Conservation (phyloP, 495 filamentous ascomycete species). For the Trichoderma orchidacearum region DNA sequence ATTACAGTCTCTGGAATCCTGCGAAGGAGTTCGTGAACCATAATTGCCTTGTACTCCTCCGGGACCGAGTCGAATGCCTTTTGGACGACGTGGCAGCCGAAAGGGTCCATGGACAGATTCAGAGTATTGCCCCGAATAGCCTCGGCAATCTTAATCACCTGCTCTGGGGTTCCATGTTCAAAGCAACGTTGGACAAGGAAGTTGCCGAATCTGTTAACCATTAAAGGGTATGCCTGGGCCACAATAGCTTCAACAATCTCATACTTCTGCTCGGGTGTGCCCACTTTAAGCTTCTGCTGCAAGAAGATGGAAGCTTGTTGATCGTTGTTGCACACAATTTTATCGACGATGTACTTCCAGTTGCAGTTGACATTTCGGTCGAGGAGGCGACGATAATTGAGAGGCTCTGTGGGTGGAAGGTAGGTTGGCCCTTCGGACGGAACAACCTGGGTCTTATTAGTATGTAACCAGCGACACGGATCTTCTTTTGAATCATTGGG, state of each 20-base stretch:
- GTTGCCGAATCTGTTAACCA: constrained; percentile 98
- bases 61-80: constrained; percentile 97
- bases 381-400: constrained; percentile 90
- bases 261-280: constrained; percentile 87
- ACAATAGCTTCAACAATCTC: constrained; percentile 96
- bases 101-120: constrained; percentile 92
- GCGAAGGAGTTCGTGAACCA: constrained; percentile 93
- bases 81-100: constrained; percentile 96
- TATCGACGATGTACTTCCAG: constrained; percentile 99
- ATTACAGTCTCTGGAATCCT: constrained; percentile 96
- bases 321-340: constrained; percentile 98
- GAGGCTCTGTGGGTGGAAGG: constrained; percentile 75
- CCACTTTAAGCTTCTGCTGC: constrained; percentile 97
- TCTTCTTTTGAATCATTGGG: constrained; percentile 7
- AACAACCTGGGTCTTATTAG: constrained; percentile 16
- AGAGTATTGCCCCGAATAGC: constrained; percentile 91
- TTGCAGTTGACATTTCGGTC: constrained; percentile 96
- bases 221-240: constrained; percentile 85
- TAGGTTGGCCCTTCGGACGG: constrained; percentile 59
- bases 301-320: constrained; percentile 98
- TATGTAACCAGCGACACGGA: constrained; percentile 3
- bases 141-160: constrained; percentile 88
- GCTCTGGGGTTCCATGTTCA: constrained; percentile 91
- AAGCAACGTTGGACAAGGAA: constrained; percentile 98
- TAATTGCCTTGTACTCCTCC: constrained; percentile 92